Base-by-base conservation (phyloP, 129 eudicot species). In the Escallonia herrerae region DNA sequence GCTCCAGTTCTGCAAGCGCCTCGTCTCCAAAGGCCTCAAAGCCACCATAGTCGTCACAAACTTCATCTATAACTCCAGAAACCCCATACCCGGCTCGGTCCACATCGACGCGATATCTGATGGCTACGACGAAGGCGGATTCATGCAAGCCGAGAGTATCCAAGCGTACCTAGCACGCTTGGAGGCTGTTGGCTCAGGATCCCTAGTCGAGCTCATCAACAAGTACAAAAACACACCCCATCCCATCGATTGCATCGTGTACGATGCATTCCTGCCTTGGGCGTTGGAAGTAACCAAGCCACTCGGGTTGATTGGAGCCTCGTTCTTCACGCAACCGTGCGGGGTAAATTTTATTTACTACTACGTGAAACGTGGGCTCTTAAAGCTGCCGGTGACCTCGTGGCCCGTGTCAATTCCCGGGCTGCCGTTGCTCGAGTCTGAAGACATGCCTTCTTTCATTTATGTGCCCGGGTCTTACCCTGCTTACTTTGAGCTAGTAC, bases 221-320 rank as follows among this genome's bases (percentile, higher is more conserved):
- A 68, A 44, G 9, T 64, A 82, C 75, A 22, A 75, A 46, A 64
- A 7, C 37, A 63, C 77, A 0, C n/a, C n/a, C n/a, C n/a, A n/a
- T n/a, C n/a, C n/a, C n/a, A n/a, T n/a, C n/a, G n/a, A n/a, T n/a
- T n/a, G n/a, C n/a, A n/a, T n/a, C n/a, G n/a, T n/a, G n/a, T n/a
- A n/a, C n/a, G n/a, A n/a, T n/a, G n/a, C 97, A 0, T 76, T 83
- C 45, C 50, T 82, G 71, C 86, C 95, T 4, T 90, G 97, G 97
- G 89, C 74, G 63, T 65, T 90, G 72, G 91, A 84, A 0, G 89
- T 86, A 10, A 86, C 87, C 0, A 77, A 75, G 46, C 58, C 79
- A 44, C 70, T 55, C 60, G 83, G 78, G 11, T 48, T 86, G 11
- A 61, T 67, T 43, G 84, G 79, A 2, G 95, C 77, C 0, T 33